A percentile compares a stretch with the other conserved stretches of the same genome.
phyloP scores from a whole-genome alignment of 495 filamentous ascomycete genomes.

The Hypoxylon cercidicola region DNA sequence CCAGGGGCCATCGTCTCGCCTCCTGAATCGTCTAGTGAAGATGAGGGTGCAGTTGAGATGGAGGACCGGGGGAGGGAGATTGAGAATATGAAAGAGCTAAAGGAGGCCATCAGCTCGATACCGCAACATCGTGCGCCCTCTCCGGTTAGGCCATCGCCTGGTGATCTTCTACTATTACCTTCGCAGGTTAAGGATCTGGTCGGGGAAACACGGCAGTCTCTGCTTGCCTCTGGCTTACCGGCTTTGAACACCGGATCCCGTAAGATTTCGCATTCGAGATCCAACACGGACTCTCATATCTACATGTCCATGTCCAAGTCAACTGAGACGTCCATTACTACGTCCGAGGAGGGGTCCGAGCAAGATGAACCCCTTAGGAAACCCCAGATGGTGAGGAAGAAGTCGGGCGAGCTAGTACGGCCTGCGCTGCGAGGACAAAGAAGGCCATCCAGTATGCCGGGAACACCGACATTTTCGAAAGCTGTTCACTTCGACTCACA shows the following conservation, averaged over 20 bases:
- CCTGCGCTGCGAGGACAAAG: conserved; percentile 85
- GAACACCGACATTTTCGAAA: conserved; percentile 94
- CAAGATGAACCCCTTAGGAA: conserved; percentile 73
- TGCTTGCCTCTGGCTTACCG: conserved; percentile 42
- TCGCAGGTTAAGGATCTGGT: conserved; percentile 49
- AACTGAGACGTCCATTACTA: conserved; percentile 63
- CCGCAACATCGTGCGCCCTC: conserved; percentile 72
- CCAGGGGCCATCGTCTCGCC: conserved; percentile 85
- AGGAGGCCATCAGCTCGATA: conserved; percentile 84
- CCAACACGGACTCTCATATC: conserved; percentile 80
- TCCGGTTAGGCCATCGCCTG: conserved; percentile 56
- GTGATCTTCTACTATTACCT: conserved; percentile 50
- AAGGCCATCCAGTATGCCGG: conserved; percentile 95
- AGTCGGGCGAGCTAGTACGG: conserved; percentile 95
- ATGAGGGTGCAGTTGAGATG: conserved; percentile 69
- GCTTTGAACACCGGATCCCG: conserved; percentile 40
- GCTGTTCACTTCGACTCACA: conserved; percentile 95
- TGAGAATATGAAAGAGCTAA: conserved; percentile 77
- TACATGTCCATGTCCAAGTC: conserved; percentile 58
- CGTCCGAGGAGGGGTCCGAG: conserved; percentile 70
- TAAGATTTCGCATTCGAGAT: conserved; percentile 78
- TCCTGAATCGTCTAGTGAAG: conserved; percentile 89
- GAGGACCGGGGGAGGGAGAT: conserved; percentile 60
- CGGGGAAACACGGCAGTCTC: conserved; percentile 43
- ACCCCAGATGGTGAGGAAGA: conserved; percentile 93